Conservation (phyloP, 306 rosid species). For the Pterocarpus santalinus region DNA sequence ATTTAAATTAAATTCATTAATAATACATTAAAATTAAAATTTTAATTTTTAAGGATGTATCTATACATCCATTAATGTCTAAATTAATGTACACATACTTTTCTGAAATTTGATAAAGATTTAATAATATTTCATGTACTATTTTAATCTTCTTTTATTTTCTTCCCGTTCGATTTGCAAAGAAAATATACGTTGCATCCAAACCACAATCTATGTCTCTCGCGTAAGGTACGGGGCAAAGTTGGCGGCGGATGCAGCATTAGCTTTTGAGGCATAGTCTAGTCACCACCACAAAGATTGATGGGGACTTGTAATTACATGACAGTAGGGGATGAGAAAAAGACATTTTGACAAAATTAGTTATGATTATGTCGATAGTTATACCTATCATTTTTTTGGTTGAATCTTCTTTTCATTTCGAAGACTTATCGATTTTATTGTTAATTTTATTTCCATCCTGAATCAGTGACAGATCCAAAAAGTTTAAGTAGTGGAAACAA, state of each 20-base stretch:
- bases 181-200: background rate
- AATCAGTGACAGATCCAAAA: too few species aligned
- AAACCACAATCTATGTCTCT: slow-evolving; percentile 24
- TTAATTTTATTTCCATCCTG: too few species aligned
- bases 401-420: too few species aligned
- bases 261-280: background rate
- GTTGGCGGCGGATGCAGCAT: slow-evolving; percentile 27
- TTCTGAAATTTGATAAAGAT: background rate
- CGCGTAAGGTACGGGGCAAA: slow-evolving; percentile 40
- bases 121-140: too few species aligned
- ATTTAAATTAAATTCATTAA: too few species aligned
- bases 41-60: too few species aligned
- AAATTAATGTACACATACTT: too few species aligned
- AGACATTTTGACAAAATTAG: background rate
- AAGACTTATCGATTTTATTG: too few species aligned
- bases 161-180: background rate
- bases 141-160: background rate
- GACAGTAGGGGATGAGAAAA: background rate
- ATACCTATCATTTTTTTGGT: too few species aligned
- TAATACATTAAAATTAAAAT: too few species aligned
- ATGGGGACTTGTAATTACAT: slow-evolving; percentile 4
- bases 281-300: slow-evolving; percentile 34
- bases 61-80: background rate
- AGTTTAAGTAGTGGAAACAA: too few species aligned
- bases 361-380: too few species aligned